A percentile compares a stretch with the other conserved stretches of the same genome.
These are phyloP conservation scores for Exserohilum turcica DNA, from an alignment of 2,329 filamentous ascomycete species.

Conservation along the genomic window DNA sequence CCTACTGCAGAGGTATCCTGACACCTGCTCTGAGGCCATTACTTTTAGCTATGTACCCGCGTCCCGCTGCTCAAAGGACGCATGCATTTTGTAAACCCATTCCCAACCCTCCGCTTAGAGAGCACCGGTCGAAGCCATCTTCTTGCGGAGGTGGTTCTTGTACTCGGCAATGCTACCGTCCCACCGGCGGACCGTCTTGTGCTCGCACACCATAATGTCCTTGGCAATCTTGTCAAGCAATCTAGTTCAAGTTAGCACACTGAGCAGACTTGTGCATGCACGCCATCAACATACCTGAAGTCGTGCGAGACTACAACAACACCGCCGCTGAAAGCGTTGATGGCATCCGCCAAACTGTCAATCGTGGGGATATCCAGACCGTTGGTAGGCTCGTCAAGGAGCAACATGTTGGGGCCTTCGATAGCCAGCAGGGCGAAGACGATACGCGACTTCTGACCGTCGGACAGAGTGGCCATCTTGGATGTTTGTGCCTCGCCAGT, in stretches of 20 bases:
- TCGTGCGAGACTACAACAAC: constrained; percentile 98
- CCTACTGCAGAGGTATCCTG: constrained; percentile 40
- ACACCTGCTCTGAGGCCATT: constrained; percentile 38
- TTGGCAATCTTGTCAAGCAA: constrained; percentile 99
- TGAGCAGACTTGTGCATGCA: neutral
- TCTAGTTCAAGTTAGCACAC: constrained; percentile 59
- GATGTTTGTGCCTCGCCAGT: constrained; percentile 93
- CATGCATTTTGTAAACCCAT: constrained; percentile 33
- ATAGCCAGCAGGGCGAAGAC: constrained; percentile 97
- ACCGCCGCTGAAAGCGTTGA: constrained; percentile 94
- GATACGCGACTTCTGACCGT: constrained; percentile 97
- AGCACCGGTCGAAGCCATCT: constrained; percentile 89
- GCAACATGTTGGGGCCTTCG: constrained; percentile 93
- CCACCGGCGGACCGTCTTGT: constrained; percentile 92
- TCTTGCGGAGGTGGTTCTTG: constrained; percentile 99
- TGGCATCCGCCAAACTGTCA: constrained; percentile 94
- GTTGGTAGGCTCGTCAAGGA: constrained; percentile 99
- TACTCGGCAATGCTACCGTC: constrained; percentile 88
- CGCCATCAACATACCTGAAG: constrained; percentile 73
- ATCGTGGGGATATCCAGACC: constrained; percentile 99
- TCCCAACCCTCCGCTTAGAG: constrained; percentile 62
- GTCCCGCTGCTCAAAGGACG: constrained; percentile 33
- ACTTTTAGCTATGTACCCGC: constrained; percentile 35
- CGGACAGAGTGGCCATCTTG: constrained; percentile 95
- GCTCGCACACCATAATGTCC: constrained; percentile 98